These are phyloP conservation scores for Monotropa hypopitys DNA, from an alignment of 179 eudicot genomes.

Conservation along the genomic window DNA sequence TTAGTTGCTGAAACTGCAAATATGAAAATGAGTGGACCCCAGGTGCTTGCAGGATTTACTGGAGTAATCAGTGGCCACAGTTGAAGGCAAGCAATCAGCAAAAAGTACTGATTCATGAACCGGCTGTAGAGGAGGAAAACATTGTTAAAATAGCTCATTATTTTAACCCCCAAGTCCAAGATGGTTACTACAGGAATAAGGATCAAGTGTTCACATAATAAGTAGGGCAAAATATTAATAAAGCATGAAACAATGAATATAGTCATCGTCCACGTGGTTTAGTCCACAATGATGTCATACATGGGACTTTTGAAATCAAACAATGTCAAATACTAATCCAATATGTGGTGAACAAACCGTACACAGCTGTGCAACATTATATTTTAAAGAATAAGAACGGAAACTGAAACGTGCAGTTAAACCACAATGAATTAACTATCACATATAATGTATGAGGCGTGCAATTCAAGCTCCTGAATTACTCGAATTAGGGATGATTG, in stretches of 20 bases:
- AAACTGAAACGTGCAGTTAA: neutral
- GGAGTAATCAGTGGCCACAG: constrained; percentile 97
- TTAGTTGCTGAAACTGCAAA: constrained; percentile 92
- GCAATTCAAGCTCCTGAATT: neutral
- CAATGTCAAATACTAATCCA: neutral
- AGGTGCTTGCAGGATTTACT: constrained; percentile 95
- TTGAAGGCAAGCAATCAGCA: constrained; percentile 98
- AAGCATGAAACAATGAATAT: neutral
- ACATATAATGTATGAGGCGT: neutral
- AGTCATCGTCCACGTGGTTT: neutral
- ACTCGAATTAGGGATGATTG: neutral
- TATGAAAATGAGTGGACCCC: constrained; percentile 96
- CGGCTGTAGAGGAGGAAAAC: constrained; percentile 56
- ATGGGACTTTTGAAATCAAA: neutral
- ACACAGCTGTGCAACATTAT: neutral
- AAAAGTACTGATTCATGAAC: constrained; percentile 96
- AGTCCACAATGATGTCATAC: neutral
- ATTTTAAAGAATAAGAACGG: neutral
- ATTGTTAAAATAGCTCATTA: neutral
- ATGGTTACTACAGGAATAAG: neutral
- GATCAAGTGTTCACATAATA: neutral
- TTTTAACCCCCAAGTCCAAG: neutral
- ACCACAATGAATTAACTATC: neutral
- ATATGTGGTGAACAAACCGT: neutral
- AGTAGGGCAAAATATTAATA: neutral